phyloP scores from a whole-genome alignment of 371 early-diverging fungal genomes.

The Blastocladiella emersonii region DNA sequence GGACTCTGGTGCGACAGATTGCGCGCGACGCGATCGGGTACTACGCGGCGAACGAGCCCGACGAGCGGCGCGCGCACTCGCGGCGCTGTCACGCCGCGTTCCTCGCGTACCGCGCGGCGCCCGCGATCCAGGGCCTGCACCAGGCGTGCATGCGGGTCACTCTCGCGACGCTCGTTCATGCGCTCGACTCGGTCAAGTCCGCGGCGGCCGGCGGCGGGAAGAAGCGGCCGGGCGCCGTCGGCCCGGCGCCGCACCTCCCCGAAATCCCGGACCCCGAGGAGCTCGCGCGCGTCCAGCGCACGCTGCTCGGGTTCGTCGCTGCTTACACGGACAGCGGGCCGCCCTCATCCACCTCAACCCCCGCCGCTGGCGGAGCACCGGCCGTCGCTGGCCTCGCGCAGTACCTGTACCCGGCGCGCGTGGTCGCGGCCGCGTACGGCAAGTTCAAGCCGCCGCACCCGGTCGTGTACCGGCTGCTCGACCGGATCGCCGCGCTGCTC shows the following conservation, averaged over 20 bases:
- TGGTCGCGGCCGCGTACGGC: not conserved
- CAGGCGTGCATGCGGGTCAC: not conserved
- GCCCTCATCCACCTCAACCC: not conserved
- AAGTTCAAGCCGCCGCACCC: not conserved
- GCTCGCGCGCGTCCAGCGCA: not conserved
- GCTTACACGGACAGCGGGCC: not conserved
- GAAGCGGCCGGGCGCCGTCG: not conserved
- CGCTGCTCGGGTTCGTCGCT: not conserved
- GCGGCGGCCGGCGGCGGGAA: not conserved
- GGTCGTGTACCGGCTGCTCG: not conserved
- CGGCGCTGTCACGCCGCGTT: not conserved
- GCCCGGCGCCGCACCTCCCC: not conserved
- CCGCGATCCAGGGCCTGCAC: not conserved
- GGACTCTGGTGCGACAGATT: not conserved
- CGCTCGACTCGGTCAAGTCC: not conserved
- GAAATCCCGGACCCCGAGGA: not conserved
- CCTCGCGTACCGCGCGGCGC: not conserved
- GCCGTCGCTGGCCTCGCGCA: no score
- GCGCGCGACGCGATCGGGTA: not conserved
- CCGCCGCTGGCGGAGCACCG: no score
- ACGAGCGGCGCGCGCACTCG: not conserved
- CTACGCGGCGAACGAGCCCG: not conserved
- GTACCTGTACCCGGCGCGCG: no score
- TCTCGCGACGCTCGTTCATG: not conserved
- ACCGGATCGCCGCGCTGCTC: not conserved